These are phyloP conservation scores for Malassezia dermatis DNA, from an alignment of 1,284 basidiomycete species.

Conservation along the genomic window DNA sequence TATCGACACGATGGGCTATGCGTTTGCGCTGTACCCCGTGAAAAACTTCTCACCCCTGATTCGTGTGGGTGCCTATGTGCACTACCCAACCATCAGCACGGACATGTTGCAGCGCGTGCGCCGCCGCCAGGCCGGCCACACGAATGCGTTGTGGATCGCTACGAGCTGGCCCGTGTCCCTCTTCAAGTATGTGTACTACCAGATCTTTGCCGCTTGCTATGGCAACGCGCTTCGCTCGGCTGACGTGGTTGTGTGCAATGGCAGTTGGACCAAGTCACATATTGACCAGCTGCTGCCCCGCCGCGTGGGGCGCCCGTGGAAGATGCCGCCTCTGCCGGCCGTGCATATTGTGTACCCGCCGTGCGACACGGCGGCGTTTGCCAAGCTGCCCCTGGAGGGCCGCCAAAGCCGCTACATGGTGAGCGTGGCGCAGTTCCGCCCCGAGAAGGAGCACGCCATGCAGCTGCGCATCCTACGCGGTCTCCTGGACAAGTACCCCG, in stretches of 20 bases:
- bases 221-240: constrained; percentile 63
- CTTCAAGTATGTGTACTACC: constrained; percentile 80
- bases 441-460: constrained; percentile 83
- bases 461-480: constrained; percentile 65
- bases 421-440: constrained; percentile 62
- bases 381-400: constrained; percentile 56
- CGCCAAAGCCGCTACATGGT: constrained; percentile 19
- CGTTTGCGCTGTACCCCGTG: constrained; percentile 76
- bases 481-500: constrained; percentile 53
- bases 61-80: constrained; percentile 79
- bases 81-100: constrained; percentile 86
- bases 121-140: constrained; percentile 54
- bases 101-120: constrained; percentile 83
- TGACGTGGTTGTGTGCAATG: constrained; percentile 74
- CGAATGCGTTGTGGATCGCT: constrained; percentile 57
- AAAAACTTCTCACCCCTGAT: constrained; percentile 55
- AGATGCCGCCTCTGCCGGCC: constrained; percentile 47
- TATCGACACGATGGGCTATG: constrained; percentile 96
- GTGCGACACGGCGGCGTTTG: constrained; percentile 72
- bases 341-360: constrained; percentile 69
- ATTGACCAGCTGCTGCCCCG: constrained; percentile 52
- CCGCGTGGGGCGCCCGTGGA: constrained; percentile 43
- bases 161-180: constrained; percentile 56
- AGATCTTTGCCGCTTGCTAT: constrained; percentile 74
- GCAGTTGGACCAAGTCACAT: constrained; percentile 84